Evolutionary conservation across 768 basidiomycete species (phyloP), one percentile per base, ranked within the genome.

Genomic region (Mycena vulgaris): DNA sequence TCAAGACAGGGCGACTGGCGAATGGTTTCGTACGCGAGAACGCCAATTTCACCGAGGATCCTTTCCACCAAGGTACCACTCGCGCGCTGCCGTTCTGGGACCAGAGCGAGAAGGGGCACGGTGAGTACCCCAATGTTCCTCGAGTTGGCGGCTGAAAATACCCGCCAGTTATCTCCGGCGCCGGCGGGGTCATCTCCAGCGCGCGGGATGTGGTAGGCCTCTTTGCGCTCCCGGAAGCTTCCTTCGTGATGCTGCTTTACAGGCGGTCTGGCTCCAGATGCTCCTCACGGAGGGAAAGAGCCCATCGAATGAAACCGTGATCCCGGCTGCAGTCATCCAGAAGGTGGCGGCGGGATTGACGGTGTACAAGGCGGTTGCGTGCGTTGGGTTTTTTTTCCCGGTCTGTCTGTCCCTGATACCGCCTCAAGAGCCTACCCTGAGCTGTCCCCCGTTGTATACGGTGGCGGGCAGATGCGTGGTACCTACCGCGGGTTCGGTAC

Each of bases 191-290:
- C 42, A 45, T 45, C 6, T 45, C 42, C 42, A n/a, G 10, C 42
- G 42, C 42, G 7, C n/a, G 7, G 21, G 21, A 45, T 45, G 7
- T 45, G n/a, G 42, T 21, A 19, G 6, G 21, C n/a, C 21, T 21
- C 5, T 6, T 45, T n/a, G 4, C 1, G 5, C 21, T 45, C 42
- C 21, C n/a, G n/a, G 2, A 45, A 5, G 13, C 4, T 5, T 45
- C 42, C 21, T 21, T n/a, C 5, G 21, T 45, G 10, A 39, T 16
- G n/a, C 21, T 13, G 3, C 7, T 45, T n/a, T 45, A 45, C 19
- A 45, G 79, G 77, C 78, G 21, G 75, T 70, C 21, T 81, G 79
- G 79, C 72, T 81, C 14, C 78, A 78, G 60, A 73, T 70, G 27
- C 76, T 81, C 16, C 61, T 81, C 9, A 49, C 70, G 7, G 75